These are phyloP conservation scores for Leccinum pachyderme DNA, from an alignment of 1,284 basidiomycete species.

Conservation along the genomic window DNA sequence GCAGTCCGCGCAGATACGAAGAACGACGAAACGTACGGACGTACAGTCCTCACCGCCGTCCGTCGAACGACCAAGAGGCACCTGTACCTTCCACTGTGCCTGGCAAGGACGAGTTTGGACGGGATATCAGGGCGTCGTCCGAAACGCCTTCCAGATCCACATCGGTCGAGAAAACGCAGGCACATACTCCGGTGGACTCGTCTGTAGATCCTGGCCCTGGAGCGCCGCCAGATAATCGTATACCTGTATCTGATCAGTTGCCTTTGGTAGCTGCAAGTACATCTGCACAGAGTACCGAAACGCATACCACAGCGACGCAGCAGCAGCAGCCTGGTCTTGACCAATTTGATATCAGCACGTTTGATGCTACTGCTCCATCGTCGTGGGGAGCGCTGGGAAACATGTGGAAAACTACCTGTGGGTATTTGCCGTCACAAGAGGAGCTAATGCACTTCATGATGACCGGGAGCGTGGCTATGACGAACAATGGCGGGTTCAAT, in stretches of 20 bases:
- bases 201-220: conserved; percentile 41
- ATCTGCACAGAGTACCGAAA: conserved; percentile 41
- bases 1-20: conserved; percentile 62
- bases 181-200: conserved; percentile 33
- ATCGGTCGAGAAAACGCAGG: conserved; percentile 34
- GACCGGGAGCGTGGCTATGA: conserved; percentile 33
- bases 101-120: conserved; percentile 77
- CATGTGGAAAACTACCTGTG: conserved; percentile 68
- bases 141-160: conserved; percentile 24
- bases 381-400: conserved; percentile 76
- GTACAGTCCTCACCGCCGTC: conserved; percentile 56
- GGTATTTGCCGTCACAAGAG: conserved; percentile 63
- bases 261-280: conserved; percentile 53
- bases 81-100: conserved; percentile 29
- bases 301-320: conserved; percentile 36
- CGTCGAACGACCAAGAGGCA: conserved; percentile 29
- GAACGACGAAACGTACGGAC: conserved; percentile 48
- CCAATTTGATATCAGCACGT: conserved; percentile 62
- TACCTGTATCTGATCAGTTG: conserved; percentile 46
- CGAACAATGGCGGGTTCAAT: conserved; percentile 9
- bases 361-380: conserved; percentile 65
- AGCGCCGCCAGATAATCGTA: conserved; percentile 41
- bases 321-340: conserved; percentile 54
- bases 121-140: conserved; percentile 63
- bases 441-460: conserved; percentile 72